Conservation (phyloP, 2,329 filamentous ascomycete species). For the Phialemonium atrogriseum region DNA sequence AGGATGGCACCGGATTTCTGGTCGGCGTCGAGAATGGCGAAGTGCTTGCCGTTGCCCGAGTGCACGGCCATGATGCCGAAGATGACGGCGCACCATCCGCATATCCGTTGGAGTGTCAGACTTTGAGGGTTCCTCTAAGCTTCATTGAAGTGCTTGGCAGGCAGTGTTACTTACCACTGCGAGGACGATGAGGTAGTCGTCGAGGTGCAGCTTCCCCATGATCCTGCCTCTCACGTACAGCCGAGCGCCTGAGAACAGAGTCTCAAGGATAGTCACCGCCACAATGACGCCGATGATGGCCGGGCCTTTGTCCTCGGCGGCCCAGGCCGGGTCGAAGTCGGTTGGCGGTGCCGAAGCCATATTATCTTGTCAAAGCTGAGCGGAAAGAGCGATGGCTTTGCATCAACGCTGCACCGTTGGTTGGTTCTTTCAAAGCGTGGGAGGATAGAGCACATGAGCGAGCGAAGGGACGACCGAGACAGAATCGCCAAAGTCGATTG, state of each 20-base stretch:
- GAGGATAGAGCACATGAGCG: no score
- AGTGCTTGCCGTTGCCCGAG: slow-evolving; percentile 31
- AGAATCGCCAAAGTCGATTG: no score
- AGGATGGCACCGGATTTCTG: slow-evolving; percentile 22
- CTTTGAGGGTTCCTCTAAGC: background rate
- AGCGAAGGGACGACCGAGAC: no score
- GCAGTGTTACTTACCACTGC: slow-evolving; percentile 19
- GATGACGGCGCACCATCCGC: slow-evolving; percentile 23
- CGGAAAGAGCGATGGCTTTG: no score
- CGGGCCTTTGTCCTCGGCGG: slow-evolving; percentile 23
- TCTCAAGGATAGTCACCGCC: slow-evolving; percentile 20
- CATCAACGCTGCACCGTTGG: no score
- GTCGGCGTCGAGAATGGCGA: slow-evolving; percentile 17
- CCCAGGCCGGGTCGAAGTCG: no score
- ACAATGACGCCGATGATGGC: slow-evolving; percentile 22
- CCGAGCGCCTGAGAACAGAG: slow-evolving; percentile 21
- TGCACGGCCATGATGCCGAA: slow-evolving; percentile 24
- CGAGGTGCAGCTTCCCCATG: slow-evolving; percentile 22
- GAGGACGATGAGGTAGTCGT: slow-evolving; percentile 27
- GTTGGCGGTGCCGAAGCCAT: no score
- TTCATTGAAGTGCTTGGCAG: background rate
- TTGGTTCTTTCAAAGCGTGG: no score
- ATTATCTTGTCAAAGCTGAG: no score
- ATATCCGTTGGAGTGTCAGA: slow-evolving; percentile 13
- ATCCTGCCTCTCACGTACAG: slow-evolving; percentile 23